Evolutionary conservation across 768 basidiomycete genomes (phyloP).

Genomic region (Porphyrellus cyaneotinctus): DNA sequence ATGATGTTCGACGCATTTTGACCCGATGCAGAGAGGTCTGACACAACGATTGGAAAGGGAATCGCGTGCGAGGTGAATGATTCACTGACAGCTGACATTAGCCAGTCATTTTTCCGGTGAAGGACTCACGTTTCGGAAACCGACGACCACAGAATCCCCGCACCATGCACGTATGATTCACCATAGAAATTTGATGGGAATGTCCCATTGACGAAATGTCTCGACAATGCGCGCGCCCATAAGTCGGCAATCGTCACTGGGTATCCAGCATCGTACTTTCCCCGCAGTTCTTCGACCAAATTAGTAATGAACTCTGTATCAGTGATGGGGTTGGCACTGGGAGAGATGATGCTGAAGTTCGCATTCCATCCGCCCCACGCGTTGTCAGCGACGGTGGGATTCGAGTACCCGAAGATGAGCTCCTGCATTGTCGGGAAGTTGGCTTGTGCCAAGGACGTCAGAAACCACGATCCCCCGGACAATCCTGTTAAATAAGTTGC

Average conservation of each 20-base stretch:
- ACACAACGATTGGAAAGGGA: slow-evolving; percentile 40
- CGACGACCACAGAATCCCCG: slow-evolving; percentile 34
- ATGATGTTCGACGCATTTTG: slow-evolving; percentile 24
- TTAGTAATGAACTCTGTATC: slow-evolving; percentile 16
- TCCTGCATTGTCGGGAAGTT: slow-evolving; percentile 40
- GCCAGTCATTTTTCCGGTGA: not conserved
- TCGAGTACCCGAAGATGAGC: slow-evolving; percentile 32
- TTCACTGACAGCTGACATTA: slow-evolving; percentile 19
- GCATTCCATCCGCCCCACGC: slow-evolving; percentile 36
- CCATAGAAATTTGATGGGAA: slow-evolving; percentile 28
- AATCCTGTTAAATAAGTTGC: slow-evolving; percentile 52
- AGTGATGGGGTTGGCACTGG: slow-evolving; percentile 17
- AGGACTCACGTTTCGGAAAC: slow-evolving; percentile 31
- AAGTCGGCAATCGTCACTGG: slow-evolving; percentile 29
- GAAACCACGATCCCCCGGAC: slow-evolving; percentile 41
- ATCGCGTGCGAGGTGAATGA: slow-evolving; percentile 32
- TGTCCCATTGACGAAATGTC: slow-evolving; percentile 40
- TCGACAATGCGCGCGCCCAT: slow-evolving; percentile 27
- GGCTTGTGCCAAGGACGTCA: slow-evolving; percentile 39
- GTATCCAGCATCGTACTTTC: slow-evolving; percentile 31
- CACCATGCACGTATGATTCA: slow-evolving; percentile 31
- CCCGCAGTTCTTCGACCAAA: slow-evolving; percentile 26
- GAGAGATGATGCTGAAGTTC: slow-evolving; percentile 14
- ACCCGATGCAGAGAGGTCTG: slow-evolving; percentile 22
- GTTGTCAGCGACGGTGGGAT: slow-evolving; percentile 12